Evolutionary conservation across 2,329 filamentous ascomycete genomes (phyloP).

Genomic region (Nigrospora osmanthi): DNA sequence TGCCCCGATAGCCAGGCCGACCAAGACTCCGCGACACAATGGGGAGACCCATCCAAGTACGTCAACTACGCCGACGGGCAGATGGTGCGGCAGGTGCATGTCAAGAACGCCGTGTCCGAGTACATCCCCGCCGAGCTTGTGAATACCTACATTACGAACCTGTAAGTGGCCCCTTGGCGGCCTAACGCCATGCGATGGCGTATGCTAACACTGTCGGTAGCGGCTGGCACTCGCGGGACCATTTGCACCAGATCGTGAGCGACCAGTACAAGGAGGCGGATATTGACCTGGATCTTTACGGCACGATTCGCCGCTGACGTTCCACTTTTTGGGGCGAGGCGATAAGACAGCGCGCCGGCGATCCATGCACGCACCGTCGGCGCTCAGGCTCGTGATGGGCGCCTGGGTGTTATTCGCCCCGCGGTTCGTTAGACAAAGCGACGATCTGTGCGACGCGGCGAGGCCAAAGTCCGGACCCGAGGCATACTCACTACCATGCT

Average conservation of each 20-base stretch:
- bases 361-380: no score
- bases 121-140: slow-evolving; percentile 71
- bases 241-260: slow-evolving; percentile 64
- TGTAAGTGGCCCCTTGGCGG: slow-evolving; percentile 39
- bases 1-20: slow-evolving; percentile 85
- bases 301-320: slow-evolving; percentile 21
- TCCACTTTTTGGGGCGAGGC: background rate
- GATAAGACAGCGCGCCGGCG: no score
- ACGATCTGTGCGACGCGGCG: no score
- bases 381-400: no score
- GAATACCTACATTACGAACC: slow-evolving; percentile 78
- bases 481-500: no score
- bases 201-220: slow-evolving; percentile 10
- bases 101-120: slow-evolving; percentile 75
- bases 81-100: slow-evolving; percentile 69
- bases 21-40: slow-evolving; percentile 75
- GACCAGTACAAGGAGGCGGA: slow-evolving; percentile 73
- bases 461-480: no score
- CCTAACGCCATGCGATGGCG: no score
- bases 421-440: no score
- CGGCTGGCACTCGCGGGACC: slow-evolving; percentile 43
- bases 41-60: slow-evolving; percentile 71
- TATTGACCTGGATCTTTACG: slow-evolving; percentile 49
- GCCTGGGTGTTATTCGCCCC: no score
- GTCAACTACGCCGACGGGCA: slow-evolving; percentile 72